These are phyloP conservation scores for Lachnellula suecica DNA, from an alignment of 2,329 filamentous ascomycete species.

Conservation along the genomic window DNA sequence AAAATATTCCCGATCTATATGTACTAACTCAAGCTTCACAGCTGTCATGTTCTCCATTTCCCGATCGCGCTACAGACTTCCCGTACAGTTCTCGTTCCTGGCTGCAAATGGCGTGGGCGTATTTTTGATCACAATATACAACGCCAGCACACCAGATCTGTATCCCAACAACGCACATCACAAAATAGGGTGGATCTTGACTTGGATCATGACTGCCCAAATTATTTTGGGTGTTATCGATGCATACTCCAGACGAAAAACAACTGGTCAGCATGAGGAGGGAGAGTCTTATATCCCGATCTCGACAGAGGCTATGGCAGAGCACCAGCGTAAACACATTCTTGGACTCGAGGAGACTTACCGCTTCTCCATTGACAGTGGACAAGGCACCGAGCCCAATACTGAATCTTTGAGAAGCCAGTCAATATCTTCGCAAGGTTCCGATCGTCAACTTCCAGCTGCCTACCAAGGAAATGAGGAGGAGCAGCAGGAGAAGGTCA, in stretches of 20 bases:
- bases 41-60: constrained; percentile 80
- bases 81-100: constrained; percentile 67
- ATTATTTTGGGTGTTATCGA: constrained; percentile 51
- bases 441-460: constrained; percentile 33
- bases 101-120: constrained; percentile 63
- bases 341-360: constrained; percentile 39
- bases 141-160: constrained; percentile 77
- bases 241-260: constrained; percentile 23
- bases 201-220: constrained; percentile 70
- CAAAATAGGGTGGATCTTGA: constrained; percentile 82
- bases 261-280: constrained; percentile 42
- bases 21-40: constrained; percentile 11
- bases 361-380: constrained; percentile 69
- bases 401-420: constrained; percentile 66
- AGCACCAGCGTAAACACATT: constrained; percentile 46
- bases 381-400: constrained; percentile 68
- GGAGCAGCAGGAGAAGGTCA: constrained; percentile 42
- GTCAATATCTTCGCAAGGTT: constrained; percentile 60
- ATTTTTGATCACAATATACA: constrained; percentile 69
- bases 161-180: constrained; percentile 88
- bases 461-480: constrained; percentile 36
- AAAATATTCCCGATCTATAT: background rate
- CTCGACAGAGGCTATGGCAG: constrained; percentile 53
- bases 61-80: constrained; percentile 71
- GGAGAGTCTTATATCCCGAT: constrained; percentile 62